These are phyloP conservation scores for Pestalotiopsis sp. DNA, from an alignment of 2,329 filamentous ascomycete species.

Conservation along the genomic window DNA sequence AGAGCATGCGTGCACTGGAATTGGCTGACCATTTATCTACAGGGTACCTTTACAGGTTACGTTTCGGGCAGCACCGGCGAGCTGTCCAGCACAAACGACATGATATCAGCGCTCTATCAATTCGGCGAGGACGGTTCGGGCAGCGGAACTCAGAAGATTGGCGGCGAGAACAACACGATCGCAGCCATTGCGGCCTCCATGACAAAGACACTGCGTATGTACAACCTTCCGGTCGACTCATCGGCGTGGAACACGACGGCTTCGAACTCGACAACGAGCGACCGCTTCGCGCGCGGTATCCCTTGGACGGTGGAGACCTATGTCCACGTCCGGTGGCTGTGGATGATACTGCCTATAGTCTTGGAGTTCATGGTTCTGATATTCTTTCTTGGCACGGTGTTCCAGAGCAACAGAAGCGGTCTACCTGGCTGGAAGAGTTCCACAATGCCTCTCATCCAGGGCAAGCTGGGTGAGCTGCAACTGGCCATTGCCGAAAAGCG, in stretches of 20 bases:
- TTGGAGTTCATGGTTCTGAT: slow-evolving; percentile 14
- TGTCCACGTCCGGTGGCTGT: slow-evolving; percentile 18
- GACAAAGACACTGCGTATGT: slow-evolving; percentile 16
- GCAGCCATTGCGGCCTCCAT: slow-evolving; percentile 17
- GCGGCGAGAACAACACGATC: slow-evolving; percentile 19
- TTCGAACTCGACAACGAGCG: not conserved
- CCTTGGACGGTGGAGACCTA: slow-evolving; percentile 17
- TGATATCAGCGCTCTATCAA: slow-evolving; percentile 15
- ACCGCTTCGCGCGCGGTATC: slow-evolving; percentile 7
- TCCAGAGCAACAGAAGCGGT: slow-evolving; percentile 16
- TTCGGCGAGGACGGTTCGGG: slow-evolving; percentile 17
- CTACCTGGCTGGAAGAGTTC: slow-evolving; percentile 20
- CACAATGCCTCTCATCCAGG: slow-evolving; percentile 17
- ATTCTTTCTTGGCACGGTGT: slow-evolving; percentile 15
- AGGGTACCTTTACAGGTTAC: slow-evolving; percentile 16
- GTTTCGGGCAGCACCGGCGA: slow-evolving; percentile 10
- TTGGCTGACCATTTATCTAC: not conserved
- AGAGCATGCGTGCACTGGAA: not conserved
- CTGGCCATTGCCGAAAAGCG: slow-evolving; percentile 1
- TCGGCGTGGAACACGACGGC: not conserved
- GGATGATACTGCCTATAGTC: slow-evolving; percentile 17
- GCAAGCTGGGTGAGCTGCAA: slow-evolving; percentile 13
- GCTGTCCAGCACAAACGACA: slow-evolving; percentile 11
- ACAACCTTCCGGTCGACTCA: not conserved
- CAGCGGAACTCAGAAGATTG: slow-evolving; percentile 10